A percentile compares a stretch with the other conserved stretches of the same genome.
phyloP scores from a whole-genome alignment of 2,329 filamentous ascomycete species.

The Ramularia endophylla region DNA sequence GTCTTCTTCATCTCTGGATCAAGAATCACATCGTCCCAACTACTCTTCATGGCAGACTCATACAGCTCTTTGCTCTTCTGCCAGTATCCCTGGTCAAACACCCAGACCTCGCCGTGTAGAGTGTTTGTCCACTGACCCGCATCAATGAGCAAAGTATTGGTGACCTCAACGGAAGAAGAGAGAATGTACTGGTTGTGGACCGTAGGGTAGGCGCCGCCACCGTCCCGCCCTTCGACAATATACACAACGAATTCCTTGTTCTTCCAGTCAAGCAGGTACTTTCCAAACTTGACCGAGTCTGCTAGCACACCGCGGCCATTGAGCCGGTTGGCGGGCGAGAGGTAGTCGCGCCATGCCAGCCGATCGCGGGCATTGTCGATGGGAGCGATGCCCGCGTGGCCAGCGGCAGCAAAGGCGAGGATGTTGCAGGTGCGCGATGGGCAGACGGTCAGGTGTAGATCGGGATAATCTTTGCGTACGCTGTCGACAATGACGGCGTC shows the following conservation, averaged over 20 bases:
- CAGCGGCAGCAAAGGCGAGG: conserved; percentile 38
- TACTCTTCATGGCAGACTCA: conserved; percentile 9
- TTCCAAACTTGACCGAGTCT: conserved; percentile 38
- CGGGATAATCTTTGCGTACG: conserved; percentile 41
- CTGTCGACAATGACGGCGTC: conserved; percentile 40
- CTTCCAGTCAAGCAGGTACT: conserved; percentile 42
- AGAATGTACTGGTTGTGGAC: conserved; percentile 40
- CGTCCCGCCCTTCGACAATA: conserved; percentile 38
- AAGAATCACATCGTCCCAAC: conserved; percentile 31
- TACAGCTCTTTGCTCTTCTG: conserved; percentile 53
- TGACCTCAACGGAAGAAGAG: conserved; percentile 29
- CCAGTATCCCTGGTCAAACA: conserved; percentile 61
- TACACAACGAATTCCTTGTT: conserved; percentile 40
- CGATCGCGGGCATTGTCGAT: conserved; percentile 38
- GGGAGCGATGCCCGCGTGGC: conserved; percentile 36
- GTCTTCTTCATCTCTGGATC: conserved; percentile 59
- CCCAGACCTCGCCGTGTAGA: conserved; percentile 59
- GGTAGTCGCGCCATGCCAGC: conserved; percentile 35
- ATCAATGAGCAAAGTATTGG: conserved; percentile 50
- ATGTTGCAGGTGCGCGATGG: conserved; percentile 33
- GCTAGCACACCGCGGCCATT: conserved; percentile 34
- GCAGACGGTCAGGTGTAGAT: conserved; percentile 39
- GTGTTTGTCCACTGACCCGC: conserved; percentile 51
- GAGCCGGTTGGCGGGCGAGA: conserved; percentile 35
- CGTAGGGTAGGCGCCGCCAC: conserved; percentile 28